Evolutionary conservation across 441 rosid genomes (phyloP), one percentile per base, ranked within the genome.

Genomic region (Flueggea neowawraea): DNA sequence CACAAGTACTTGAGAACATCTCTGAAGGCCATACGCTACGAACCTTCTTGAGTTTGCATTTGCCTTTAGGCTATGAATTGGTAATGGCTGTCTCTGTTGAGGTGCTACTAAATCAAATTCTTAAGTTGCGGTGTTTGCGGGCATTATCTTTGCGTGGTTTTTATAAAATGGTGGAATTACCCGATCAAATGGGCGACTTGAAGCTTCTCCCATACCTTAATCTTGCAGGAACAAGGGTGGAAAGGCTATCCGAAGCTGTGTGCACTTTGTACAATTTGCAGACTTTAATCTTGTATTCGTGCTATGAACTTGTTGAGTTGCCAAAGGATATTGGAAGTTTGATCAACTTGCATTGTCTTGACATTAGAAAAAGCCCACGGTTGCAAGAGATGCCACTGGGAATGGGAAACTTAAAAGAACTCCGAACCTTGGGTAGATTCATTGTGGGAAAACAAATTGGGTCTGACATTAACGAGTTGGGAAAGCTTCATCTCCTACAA

Each of bases 171-270:
- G n/a, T n/a, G n/a, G n/a, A n/a, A n/a, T n/a, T n/a, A n/a, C n/a
- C n/a, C n/a, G n/a, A n/a, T n/a, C n/a, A n/a, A n/a, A n/a, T n/a
- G n/a, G 61, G 68, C 12, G 33, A 49, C 48, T 57, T 65, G 62
- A 65, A 65, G 50, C 62, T 32, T 33, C 28, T 65, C 17, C 43
- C 57, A 33, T 52, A 57, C 31, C 33, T 65, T 11, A 51, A 65
- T 58, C 51, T 65, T 39, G 45, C 50, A 0, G 4, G 48, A 14
- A 58, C 51, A 10, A 10, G n/a, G 6, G 49, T 65, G 0, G 6
- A 58, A 49, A 36, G 55, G 13, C 41, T 65, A n/a, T 62, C 69
- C 0, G 62, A 65, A 31, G 6, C 15, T 11, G 36, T 65, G 17
- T 11, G 62, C 51, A 57, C 6, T 6, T 31, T 65, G 41, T 65